These are phyloP conservation scores for Avena eriantha DNA, from an alignment of 176 grass and related monocot species.

Conservation along the genomic window DNA sequence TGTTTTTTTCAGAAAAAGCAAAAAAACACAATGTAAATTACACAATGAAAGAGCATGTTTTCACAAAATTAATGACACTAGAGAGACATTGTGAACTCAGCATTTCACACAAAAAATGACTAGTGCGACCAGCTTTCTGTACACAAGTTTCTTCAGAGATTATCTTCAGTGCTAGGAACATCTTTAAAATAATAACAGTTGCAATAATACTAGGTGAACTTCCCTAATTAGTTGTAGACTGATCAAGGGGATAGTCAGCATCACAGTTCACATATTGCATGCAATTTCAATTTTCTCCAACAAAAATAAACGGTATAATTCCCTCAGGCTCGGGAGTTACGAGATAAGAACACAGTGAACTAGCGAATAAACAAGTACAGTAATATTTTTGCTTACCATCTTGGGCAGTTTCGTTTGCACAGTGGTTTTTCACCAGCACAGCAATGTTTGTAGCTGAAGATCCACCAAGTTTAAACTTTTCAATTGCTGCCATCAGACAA, in stretches of 20 bases:
- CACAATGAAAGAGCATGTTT: neutral
- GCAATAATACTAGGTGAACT: slow-evolving; percentile 11
- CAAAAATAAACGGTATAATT: slow-evolving; percentile 30
- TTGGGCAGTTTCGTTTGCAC: slow-evolving; percentile 75
- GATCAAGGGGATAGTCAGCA: neutral
- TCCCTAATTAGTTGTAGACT: neutral
- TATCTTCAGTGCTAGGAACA: slow-evolving; percentile 2
- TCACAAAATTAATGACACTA: neutral
- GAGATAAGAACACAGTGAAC: neutral
- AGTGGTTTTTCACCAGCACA: slow-evolving; percentile 69
- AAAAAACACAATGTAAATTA: neutral
- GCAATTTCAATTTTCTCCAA: slow-evolving; percentile 9
- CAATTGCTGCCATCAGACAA: slow-evolving; percentile 65
- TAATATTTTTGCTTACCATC: slow-evolving; percentile 57
- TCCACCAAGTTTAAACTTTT: slow-evolving; percentile 85
- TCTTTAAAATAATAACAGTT: neutral
- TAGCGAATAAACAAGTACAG: neutral
- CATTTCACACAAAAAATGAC: neutral
- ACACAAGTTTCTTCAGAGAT: neutral
- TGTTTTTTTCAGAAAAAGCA: neutral
- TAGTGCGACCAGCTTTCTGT: neutral
- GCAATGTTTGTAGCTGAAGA: slow-evolving; percentile 67
- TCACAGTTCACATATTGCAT: neutral
- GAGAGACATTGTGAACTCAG: slow-evolving; percentile 7
- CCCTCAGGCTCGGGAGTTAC: neutral